Base-by-base conservation (phyloP, 2,329 filamentous ascomycete species). In the Botrytis elliptica region DNA sequence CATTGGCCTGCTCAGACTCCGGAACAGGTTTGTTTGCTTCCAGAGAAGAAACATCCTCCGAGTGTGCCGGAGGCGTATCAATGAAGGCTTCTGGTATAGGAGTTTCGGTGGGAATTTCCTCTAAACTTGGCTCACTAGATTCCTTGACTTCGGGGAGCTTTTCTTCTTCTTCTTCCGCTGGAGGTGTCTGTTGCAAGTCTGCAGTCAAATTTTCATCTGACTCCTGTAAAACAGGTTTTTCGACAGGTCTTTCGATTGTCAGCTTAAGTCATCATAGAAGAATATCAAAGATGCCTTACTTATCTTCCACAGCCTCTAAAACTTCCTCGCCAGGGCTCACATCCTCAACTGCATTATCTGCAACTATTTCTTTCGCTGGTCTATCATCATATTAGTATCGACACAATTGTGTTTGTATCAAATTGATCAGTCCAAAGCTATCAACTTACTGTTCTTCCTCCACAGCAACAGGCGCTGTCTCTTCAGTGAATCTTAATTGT, bases 371-470 rank as follows among this genome's bases (percentile, higher is more conserved):
- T 36, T 68, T 36, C 9, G 16, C 33, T 29, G 46, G 14, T 5
- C 65, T 68, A 29, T 14, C 1, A 1, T n/a, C 5, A 33, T 67
- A 40, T 67, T 20, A 55, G 36, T 22, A 40, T 68, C 12, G 7
- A 20, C 3, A 1, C 14, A 29, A 22, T 22, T 2, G 1, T 2
- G 3, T 2, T 4, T 2, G 5, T 55, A 55, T 55, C 7, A 38
- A 9, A 29, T 14, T 22, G 1, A 40, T 12, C 10, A 55, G 20
- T 20, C 16, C 36, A 4, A 22, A 16, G 6, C 16, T 20, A 55
- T 68, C 14, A 14, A 42, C 66, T 57, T 33, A 68, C 65, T 68
- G 42, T 18, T 57, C 25, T 22, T 55, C 36, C 36, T 42, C 65
- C 25, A 29, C 3, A 22, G 29, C 25, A 29, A 12, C 36, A 16